Evolutionary conservation across 768 basidiomycete species (phyloP), one percentile per base, ranked within the genome.

Genomic region (Lentinula detonsa): DNA sequence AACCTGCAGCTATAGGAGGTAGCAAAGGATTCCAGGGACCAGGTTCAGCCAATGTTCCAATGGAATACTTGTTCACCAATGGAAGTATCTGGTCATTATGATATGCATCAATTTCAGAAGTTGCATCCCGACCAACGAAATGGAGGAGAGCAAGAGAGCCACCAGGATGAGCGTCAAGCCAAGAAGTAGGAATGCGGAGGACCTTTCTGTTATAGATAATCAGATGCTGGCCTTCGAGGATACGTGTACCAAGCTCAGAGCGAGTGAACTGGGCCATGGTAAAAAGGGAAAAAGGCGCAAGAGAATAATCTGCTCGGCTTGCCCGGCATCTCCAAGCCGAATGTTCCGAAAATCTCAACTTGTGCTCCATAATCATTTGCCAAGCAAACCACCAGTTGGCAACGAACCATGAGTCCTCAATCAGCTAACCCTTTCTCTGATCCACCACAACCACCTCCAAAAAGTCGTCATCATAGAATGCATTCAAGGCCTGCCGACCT

Each of bases 21-120:
- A 93, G 77, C 45, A 98, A 78, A 13, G 96, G 90, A 28, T 72
- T 69, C 93, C 93, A 95, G 15, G 76, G 73, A 18, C 79, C 78
- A 60, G 75, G 72, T n/a, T 79, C 78, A 60, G 85, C 78, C 31
- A 96, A 86, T 23, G 77, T 78, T 28, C 89, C 95, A 23, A 95
- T 76, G 57, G 83, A 81, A 69, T 87, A 96, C 11, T 77, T 78
- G 18, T 77, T 71, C 64, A 95, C 79, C 60, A 82, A 76, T 9
- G 75, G 72, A 57, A 85, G 76, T 53, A 81, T 85, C 50, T 80
- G 72, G 40, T 84, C 80, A 6, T 79, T 78, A 70, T 99, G 97
- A 75, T 91, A 98, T 21, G 94, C 96, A 63, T 92, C 84, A 37
- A 98, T 91, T 72, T 99, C 97, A 75, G 96, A 91, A 0, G 92